Evolutionary conservation across 768 basidiomycete species (phyloP), one percentile per base, ranked within the genome.

Genomic region (Dioszegia hungarica): DNA sequence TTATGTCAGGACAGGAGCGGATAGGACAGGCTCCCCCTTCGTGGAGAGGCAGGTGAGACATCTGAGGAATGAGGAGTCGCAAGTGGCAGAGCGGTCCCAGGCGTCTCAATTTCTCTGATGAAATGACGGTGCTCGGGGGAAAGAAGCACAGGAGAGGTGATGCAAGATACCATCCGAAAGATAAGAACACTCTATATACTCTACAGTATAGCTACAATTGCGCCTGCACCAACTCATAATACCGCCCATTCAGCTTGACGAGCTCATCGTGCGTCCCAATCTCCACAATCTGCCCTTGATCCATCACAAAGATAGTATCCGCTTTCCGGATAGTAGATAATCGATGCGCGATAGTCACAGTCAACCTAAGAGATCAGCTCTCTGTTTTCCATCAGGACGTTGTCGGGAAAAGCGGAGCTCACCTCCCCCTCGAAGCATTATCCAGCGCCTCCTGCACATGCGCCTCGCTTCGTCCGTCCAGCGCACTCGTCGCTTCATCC

Each of bases 41-140:
- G 90, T 87, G 81, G 91, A 95, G 80, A 94, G 94, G 86, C 88
- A 88, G 80, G 91, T 98, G 81, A 73, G 90, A 25, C 90, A 94
- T n/a, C n/a, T n/a, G n/a, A n/a, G n/a, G n/a, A n/a, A n/a, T n/a
- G n/a, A n/a, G n/a, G n/a, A n/a, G n/a, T n/a, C n/a, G n/a, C n/a
- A n/a, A n/a, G n/a, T n/a, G n/a, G n/a, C n/a, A n/a, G n/a, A n/a
- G n/a, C n/a, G n/a, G n/a, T n/a, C n/a, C n/a, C n/a, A n/a, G n/a
- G n/a, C n/a, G n/a, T n/a, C n/a, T n/a, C n/a, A n/a, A n/a, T n/a
- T n/a, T n/a, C n/a, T n/a, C n/a, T n/a, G n/a, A n/a, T n/a, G n/a
- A n/a, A n/a, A n/a, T n/a, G n/a, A n/a, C n/a, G n/a, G n/a, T n/a
- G n/a, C n/a, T n/a, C n/a, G n/a, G n/a, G n/a, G n/a, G n/a, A n/a